Base-by-base conservation (phyloP, 441 rosid genomes). In the Populus hybrid region DNA sequence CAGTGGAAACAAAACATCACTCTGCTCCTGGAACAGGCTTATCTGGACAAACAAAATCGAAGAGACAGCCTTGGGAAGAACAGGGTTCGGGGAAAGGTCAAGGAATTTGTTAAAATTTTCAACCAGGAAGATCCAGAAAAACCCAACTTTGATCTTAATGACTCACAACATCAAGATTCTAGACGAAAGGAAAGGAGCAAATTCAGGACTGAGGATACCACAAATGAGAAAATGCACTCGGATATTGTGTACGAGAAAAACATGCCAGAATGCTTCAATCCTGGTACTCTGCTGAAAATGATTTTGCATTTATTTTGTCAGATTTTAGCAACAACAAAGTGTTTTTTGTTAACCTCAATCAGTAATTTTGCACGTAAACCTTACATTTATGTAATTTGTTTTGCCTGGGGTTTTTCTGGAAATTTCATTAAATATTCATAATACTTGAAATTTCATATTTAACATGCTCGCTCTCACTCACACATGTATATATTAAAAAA, bases 51-150 rank as follows among this genome's bases (percentile, higher is more conserved):
- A 79, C 46, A 10, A 80, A 74, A 35, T 76, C 79, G 28, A n/a
- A 65, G 67, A 30, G 89, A 87, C 66, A 42, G 21, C 73, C 77
- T 61, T 32, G 85, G 80, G 71, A 90, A 85, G 81, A 82, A 72
- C 71, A 85, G 86, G 82, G 85, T 21, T 36, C 86, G 74, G 73
- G 94, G 94, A 83, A 96, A 88, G 85, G 95, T 96, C 70, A 91
- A 85, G 82, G 98, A 79, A 30, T 30, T 30, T 30, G 32, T 30
- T 30, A 3, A 30, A 30, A 30, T 30, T 8, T 36, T 36, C 32
- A 30, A 30, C 32, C 32, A 30, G 32, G 32, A 3, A 30, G 32
- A 3, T 30, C 32, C 32, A 30, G 32, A 30, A 30, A 30, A 30
- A 30, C 32, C 32, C 32, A 30, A 3, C 32, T 30, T 30, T 30